Evolutionary conservation across 1,284 basidiomycete species (phyloP), one percentile per base, ranked within the genome.

Genomic region (Melampsora larici-populina): DNA sequence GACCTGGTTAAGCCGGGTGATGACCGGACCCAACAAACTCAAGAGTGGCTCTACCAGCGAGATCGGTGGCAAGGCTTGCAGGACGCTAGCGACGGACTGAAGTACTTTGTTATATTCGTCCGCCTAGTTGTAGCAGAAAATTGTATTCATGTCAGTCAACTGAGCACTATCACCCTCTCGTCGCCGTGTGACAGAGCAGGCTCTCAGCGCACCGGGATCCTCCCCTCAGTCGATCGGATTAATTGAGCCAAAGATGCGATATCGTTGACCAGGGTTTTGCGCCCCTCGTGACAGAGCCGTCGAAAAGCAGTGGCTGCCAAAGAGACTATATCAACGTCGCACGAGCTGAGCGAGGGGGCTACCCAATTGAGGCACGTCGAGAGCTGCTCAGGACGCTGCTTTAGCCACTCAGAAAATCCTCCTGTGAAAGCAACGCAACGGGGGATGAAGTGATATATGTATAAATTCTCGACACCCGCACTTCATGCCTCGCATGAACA

Each of bases 41-140:
- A 81, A 49, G 21, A 82, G 65, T 0, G 81, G 80, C 40, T 80
- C 79, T 11, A 80, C 70, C 1, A 76, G 76, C 31, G 77, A 65
- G 8, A 66, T 74, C 24, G 58, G 55, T 8, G 80, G 79, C 18
- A 82, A 55, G 2, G 82, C 82, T 63, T 83, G 82, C 17, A 83
- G 78, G 24, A 83, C 82, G 26, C 80, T 81, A 9, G 80, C 80
- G 0, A 82, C 82, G 24, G 80, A 79, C 40, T 82, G 81, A 11
- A 83, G 66, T 11, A 83, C 82, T 70, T 81, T 81, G 11, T 79
- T 79, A n/a, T 81, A 80, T 58, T 83, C 81, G 33, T 79, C 67
- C 46, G 80, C 68, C 79, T 80, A 58, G n/a, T n/a, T 0, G n/a
- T 40, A 17, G 15, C 3, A 17, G 58, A 33, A 67, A 63, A 6